phyloP scores from a whole-genome alignment of 2,329 filamentous ascomycete species.

The Leptodontidium sp. region DNA sequence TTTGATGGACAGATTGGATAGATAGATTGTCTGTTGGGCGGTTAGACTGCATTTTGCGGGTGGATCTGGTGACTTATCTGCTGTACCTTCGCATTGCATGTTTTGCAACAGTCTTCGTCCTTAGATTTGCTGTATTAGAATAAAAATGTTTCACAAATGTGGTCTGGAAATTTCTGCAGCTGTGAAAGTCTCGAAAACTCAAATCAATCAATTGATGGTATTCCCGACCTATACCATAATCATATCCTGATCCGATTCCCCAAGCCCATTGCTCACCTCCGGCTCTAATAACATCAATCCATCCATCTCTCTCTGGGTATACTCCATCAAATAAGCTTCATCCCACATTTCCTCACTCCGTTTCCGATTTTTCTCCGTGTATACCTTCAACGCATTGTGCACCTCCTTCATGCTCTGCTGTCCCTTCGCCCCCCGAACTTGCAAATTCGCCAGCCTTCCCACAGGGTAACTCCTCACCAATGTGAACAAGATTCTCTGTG shows the following conservation, averaged over 20 bases:
- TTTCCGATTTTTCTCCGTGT: conserved; percentile 93
- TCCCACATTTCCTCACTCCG: conserved; percentile 89
- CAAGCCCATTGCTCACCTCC: conserved; percentile 21
- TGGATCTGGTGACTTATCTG: not conserved
- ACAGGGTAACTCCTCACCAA: conserved; percentile 84
- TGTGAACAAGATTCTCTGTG: conserved; percentile 84
- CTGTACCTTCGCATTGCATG: too few relatives aligned
- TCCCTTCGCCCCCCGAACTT: conserved; percentile 63
- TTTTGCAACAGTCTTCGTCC: not conserved
- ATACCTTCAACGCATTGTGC: conserved; percentile 84
- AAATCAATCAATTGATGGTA: not conserved
- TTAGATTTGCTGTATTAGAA: not conserved
- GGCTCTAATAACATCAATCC: conserved; percentile 42
- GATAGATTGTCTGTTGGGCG: not conserved
- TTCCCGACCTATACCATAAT: conserved; percentile 34
- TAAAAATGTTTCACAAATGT: not conserved
- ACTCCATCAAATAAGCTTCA: conserved; percentile 94
- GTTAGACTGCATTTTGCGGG: not conserved
- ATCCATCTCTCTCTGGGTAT: conserved; percentile 94
- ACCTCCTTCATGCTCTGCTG: conserved; percentile 82
- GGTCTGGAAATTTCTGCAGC: too few relatives aligned
- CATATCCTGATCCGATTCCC: conserved; percentile 34
- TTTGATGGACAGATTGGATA: conserved; percentile 42
- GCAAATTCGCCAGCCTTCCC: conserved; percentile 75
- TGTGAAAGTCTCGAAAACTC: not conserved